Conservation (phyloP, 2,329 filamentous ascomycete genomes). For the Leptographium wingfieldii region DNA sequence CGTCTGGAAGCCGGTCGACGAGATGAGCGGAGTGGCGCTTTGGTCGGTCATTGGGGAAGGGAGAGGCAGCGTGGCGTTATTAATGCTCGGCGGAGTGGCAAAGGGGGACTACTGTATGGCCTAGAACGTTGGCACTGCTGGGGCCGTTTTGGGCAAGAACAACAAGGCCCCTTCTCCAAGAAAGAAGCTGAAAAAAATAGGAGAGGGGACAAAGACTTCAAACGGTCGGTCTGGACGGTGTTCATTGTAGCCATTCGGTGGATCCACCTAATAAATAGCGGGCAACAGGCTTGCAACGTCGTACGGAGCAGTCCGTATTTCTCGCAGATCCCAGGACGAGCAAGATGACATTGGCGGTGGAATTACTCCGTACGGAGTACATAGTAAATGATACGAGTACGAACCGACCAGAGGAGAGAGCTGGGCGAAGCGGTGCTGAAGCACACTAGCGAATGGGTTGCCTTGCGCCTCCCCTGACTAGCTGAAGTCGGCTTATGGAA, state of each 20-base stretch:
- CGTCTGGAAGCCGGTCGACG: not conserved
- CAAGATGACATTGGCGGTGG: no score
- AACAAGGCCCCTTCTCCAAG: not conserved
- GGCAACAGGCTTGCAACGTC: no score
- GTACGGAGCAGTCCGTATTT: no score
- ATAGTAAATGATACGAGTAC: no score
- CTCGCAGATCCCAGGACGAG: no score
- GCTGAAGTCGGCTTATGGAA: no score
- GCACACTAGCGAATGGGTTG: not conserved
- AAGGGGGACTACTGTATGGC: no score
- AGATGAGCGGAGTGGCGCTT: not conserved
- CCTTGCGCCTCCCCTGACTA: not conserved
- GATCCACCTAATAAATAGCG: no score
- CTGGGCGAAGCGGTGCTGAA: not conserved
- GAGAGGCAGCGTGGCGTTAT: not conserved
- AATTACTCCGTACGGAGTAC: no score
- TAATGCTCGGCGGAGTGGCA: not conserved
- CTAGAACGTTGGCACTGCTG: no score
- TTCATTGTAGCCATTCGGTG: no score
- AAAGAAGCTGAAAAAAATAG: not conserved
- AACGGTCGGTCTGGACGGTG: not conserved
- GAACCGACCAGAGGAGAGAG: no score
- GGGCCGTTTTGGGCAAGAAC: not conserved
- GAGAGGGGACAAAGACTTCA: not conserved
- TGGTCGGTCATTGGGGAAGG: slow-evolving; percentile 9